These are phyloP conservation scores for Jamesozyma jinghongensis DNA, from an alignment of 805 yeast species.

Conservation along the genomic window DNA sequence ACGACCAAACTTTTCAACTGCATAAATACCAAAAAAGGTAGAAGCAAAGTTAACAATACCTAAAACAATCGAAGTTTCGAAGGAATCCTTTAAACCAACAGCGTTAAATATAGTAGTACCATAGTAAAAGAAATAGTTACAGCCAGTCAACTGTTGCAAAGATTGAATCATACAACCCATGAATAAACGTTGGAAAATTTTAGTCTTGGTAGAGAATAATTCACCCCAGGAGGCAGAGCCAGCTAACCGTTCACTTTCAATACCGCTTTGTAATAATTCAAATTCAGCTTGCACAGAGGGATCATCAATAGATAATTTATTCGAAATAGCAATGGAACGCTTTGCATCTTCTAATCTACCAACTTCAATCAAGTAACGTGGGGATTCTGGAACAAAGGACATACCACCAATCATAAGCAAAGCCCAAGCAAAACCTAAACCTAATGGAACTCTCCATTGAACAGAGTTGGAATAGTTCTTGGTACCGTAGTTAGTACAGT, in stretches of 20 bases:
- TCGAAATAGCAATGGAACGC: conserved; percentile 46
- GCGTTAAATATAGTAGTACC: conserved; percentile 55
- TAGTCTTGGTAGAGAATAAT: conserved; percentile 57
- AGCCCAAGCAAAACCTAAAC: conserved; percentile 43
- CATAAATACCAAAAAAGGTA: neutral
- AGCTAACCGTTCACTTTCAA: conserved; percentile 48
- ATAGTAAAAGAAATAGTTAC: conserved; percentile 58
- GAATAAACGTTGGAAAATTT: conserved; percentile 37
- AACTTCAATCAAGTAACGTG: conserved; percentile 52
- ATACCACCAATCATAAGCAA: conserved; percentile 30
- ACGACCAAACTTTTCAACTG: conserved; percentile 1
- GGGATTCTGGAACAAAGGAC: conserved; percentile 60
- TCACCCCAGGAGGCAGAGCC: conserved; percentile 61
- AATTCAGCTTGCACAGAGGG: conserved; percentile 48
- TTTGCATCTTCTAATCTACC: conserved; percentile 53
- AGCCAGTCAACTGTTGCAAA: conserved; percentile 58
- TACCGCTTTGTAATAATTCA: conserved; percentile 51
- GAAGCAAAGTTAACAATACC: conserved; percentile 2
- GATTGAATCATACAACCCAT: conserved; percentile 50
- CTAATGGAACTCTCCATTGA: conserved; percentile 69
- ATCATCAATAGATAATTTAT: conserved; percentile 46
- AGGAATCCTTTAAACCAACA: conserved; percentile 42
- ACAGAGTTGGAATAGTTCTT: conserved; percentile 52
- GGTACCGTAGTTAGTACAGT: conserved; percentile 64
- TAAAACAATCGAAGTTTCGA: conserved; percentile 1